These are phyloP conservation scores for Mycena venus DNA, from an alignment of 768 basidiomycete species.

Conservation along the genomic window DNA sequence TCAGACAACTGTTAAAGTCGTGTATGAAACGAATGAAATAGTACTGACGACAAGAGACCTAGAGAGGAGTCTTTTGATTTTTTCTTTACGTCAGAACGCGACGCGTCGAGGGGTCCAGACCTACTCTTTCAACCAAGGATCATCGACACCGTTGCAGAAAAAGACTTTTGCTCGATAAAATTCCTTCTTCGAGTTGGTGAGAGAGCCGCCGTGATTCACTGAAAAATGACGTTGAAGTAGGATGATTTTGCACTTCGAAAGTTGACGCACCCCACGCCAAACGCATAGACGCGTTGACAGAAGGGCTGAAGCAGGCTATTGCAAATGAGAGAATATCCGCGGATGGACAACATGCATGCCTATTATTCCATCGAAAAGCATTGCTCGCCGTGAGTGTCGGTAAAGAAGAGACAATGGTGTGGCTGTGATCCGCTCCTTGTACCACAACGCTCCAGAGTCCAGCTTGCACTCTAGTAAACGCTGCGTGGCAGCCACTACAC, in stretches of 20 bases:
- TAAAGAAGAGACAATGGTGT: background rate
- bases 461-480: too few species aligned
- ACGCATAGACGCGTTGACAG: constrained; percentile 17
- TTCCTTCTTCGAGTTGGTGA: constrained; percentile 11
- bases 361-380: constrained; percentile 11
- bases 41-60: constrained; percentile 27
- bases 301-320: constrained; percentile 27
- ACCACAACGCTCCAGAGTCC: too few species aligned
- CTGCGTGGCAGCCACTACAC: background rate
- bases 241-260: background rate
- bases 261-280: constrained; percentile 11
- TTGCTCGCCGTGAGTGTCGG: background rate
- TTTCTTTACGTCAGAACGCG: background rate
- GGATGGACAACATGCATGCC: background rate
- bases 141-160: constrained; percentile 24
- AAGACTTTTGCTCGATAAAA: constrained; percentile 11
- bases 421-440: too few species aligned
- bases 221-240: background rate
- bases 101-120: background rate
- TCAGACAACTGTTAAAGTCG: background rate
- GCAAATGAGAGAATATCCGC: background rate
- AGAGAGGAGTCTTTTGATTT: constrained; percentile 21
- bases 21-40: background rate
- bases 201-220: constrained; percentile 25
- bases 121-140: constrained; percentile 25